phyloP scores from a whole-genome alignment of 2,329 filamentous ascomycete genomes.

The Ceratocystis huliohia region DNA sequence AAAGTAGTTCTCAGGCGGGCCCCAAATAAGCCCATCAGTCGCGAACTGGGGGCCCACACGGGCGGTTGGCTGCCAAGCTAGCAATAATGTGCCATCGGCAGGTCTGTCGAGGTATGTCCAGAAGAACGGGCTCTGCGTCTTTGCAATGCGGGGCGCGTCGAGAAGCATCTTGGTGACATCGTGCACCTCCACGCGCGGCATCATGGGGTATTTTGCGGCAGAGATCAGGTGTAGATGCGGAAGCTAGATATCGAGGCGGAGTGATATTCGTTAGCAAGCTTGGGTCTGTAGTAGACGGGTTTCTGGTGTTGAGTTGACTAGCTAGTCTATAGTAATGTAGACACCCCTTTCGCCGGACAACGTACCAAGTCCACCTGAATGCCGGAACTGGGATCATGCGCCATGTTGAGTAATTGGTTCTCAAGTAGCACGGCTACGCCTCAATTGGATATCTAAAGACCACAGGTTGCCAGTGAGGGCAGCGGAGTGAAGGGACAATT shows the following conservation, averaged over 20 bases:
- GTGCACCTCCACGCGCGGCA: conserved; percentile 56
- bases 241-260: conserved; percentile 39
- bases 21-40: conserved; percentile 88
- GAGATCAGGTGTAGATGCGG: conserved; percentile 85
- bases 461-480: too few relatives aligned
- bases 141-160: conserved; percentile 71
- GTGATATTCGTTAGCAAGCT: not conserved
- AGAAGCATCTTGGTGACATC: conserved; percentile 76
- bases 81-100: conserved; percentile 64
- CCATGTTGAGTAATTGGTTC: conserved; percentile 26
- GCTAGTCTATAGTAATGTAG: not conserved
- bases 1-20: conserved; percentile 63
- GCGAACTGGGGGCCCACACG: conserved; percentile 62
- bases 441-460: too few relatives aligned
- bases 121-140: conserved; percentile 73
- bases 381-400: conserved; percentile 33
- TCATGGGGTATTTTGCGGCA: conserved; percentile 63
- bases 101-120: conserved; percentile 87
- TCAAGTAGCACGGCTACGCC: too few relatives aligned
- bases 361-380: conserved; percentile 34
- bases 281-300: not conserved
- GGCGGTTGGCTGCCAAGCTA: conserved; percentile 77
- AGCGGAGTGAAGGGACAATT: not conserved
- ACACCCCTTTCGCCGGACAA: not conserved
- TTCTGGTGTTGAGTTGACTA: too few relatives aligned